Evolutionary conservation across 805 yeast species (phyloP).

Genomic region (Wickerhamiella dianesei): DNA sequence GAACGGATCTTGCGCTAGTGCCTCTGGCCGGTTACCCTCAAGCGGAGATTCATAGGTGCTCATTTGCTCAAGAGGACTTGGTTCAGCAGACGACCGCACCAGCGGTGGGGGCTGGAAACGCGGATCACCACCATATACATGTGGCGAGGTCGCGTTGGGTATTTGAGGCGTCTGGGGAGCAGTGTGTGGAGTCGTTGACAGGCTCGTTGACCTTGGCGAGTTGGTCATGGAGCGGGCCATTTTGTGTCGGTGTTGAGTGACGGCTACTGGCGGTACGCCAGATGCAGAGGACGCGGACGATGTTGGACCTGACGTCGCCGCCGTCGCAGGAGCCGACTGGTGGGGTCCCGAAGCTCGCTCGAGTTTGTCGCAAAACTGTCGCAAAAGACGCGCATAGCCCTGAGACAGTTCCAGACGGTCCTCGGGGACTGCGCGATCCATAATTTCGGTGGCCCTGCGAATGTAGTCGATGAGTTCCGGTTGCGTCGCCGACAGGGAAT

Average conservation of each 20-base stretch:
- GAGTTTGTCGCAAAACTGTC: neutral
- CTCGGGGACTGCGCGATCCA: slow-evolving; percentile 2
- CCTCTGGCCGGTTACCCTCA: neutral
- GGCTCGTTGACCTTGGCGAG: neutral
- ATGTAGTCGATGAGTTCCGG: neutral
- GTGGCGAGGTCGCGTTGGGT: neutral
- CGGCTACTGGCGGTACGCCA: no score
- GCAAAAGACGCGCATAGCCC: slow-evolving; percentile 4
- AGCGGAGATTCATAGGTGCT: neutral
- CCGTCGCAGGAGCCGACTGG: neutral
- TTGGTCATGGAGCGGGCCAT: no score
- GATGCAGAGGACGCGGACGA: no score
- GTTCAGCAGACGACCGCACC: neutral
- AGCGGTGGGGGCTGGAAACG: neutral
- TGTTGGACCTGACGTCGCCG: neutral
- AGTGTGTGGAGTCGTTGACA: neutral
- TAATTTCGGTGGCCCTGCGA: neutral
- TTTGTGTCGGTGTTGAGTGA: no score
- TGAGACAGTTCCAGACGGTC: slow-evolving; percentile 7
- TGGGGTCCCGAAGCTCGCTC: neutral
- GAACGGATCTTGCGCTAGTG: neutral
- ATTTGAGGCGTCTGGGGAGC: neutral
- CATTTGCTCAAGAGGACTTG: neutral
- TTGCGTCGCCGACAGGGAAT: neutral
- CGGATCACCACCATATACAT: neutral